A percentile compares a stretch with the other conserved stretches of the same genome.
These are phyloP conservation scores for Corniculantispora saksenae DNA, from an alignment of 2,329 filamentous ascomycete genomes.

Conservation along the genomic window DNA sequence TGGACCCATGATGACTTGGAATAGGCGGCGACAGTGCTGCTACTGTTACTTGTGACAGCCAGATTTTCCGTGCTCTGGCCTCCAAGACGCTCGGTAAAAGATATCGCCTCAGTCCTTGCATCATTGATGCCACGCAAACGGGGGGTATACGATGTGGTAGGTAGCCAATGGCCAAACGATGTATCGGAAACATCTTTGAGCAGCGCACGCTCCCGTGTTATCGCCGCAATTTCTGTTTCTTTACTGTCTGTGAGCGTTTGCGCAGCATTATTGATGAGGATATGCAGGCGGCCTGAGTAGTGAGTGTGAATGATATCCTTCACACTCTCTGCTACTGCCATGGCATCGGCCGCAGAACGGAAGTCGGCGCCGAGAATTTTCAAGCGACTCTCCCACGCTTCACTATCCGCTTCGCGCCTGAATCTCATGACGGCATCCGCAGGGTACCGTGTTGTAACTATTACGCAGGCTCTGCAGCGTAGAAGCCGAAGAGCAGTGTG, in stretches of 20 bases:
- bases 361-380: slow-evolving; percentile 37
- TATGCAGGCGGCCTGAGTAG: slow-evolving; percentile 27
- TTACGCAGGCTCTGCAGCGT: slow-evolving; percentile 36
- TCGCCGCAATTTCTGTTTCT: slow-evolving; percentile 20
- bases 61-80: neutral
- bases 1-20: slow-evolving; percentile 37
- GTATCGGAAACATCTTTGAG: neutral
- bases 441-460: slow-evolving; percentile 39
- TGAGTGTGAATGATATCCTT: slow-evolving; percentile 18
- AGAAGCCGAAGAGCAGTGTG: slow-evolving; percentile 35
- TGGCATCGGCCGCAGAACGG: slow-evolving; percentile 33
- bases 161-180: neutral
- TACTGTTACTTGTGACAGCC: neutral
- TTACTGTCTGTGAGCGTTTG: slow-evolving; percentile 38
- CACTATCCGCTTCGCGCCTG: slow-evolving; percentile 24
- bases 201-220: neutral
- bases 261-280: slow-evolving; percentile 42
- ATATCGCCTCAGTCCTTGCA: neutral
- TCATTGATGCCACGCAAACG: neutral
- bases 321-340: slow-evolving; percentile 29
- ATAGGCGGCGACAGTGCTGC: slow-evolving; percentile 12
- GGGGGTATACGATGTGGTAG: neutral
- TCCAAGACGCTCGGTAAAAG: neutral
- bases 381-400: slow-evolving; percentile 23
- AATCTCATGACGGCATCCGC: slow-evolving; percentile 35